A percentile compares a stretch with the other conserved stretches of the same genome.
Evolutionary conservation across 768 basidiomycete species (phyloP).

Genomic region (Gloeopeniophorella convolvens): DNA sequence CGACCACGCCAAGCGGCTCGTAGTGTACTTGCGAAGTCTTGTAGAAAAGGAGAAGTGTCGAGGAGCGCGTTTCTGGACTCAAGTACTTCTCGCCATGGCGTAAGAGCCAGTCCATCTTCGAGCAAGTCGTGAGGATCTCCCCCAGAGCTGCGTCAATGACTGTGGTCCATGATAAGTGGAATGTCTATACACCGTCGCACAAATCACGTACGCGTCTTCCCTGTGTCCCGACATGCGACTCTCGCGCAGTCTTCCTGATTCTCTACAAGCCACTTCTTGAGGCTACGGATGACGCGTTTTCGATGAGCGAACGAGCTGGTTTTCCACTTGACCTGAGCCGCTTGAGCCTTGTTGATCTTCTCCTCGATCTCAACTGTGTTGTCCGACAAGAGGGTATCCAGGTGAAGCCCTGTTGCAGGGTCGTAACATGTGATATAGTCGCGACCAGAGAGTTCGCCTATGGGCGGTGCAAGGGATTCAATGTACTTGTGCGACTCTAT

Average conservation of each 20-base stretch:
- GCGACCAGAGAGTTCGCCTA: conserved; percentile 36
- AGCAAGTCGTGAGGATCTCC: conserved; percentile 90
- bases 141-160: conserved; percentile 93
- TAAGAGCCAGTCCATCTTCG: conserved; percentile 90
- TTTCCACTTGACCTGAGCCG: conserved; percentile 70
- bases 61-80: conserved; percentile 61
- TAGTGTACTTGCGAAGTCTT: conserved; percentile 76
- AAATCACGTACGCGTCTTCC: conserved; percentile 75
- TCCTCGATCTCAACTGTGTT: conserved; percentile 57
- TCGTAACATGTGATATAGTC: conserved; percentile 88
- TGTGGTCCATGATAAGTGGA: conserved; percentile 27
- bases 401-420: conserved; percentile 80
- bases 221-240: conserved; percentile 89
- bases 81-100: conserved; percentile 77
- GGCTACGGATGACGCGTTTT: conserved; percentile 73
- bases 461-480: conserved; percentile 45
- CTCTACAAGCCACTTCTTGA: conserved; percentile 88
- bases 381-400: conserved; percentile 74
- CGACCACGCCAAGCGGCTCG: conserved; percentile 89
- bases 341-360: conserved; percentile 62
- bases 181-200: neutral
- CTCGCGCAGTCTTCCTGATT: conserved; percentile 84
- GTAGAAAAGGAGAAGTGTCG: conserved; percentile 64
- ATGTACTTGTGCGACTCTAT: conserved; percentile 60
- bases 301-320: conserved; percentile 72